Evolutionary conservation across 345 rosid species (phyloP), one percentile per base, ranked within the genome.

Genomic region (Dimocarpus longan): DNA sequence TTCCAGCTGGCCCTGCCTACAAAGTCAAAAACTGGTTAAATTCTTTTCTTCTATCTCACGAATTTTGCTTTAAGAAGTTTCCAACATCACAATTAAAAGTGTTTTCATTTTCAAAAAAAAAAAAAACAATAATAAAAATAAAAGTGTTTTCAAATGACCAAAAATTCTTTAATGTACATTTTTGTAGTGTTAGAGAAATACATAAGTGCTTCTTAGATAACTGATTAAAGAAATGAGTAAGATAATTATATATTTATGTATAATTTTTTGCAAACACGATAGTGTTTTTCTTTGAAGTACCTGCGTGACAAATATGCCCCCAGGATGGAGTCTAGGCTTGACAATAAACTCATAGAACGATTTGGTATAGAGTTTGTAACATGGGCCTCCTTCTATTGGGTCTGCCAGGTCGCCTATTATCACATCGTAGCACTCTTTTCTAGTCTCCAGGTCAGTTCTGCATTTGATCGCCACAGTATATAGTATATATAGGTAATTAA

Each of bases 1-100:
- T 89, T 80, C 94, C 92, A 15, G 94, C 94, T 22, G 94, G 92
- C 13, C 94, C 94, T 8, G 94, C 94, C 94, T 90, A 68, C 66
- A 80, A 1, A 19, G 39, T 42, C 54, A 46, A 11, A 22, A 21
- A 21, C 11, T 7, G 10, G 70, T 66, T 9, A 56, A 28, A 50
- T 62, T 7, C 19, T 39, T 39, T 5, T 19, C 43, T 10, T 32
- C 21, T 48, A 50, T 32, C 37, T 32, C 37, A 32, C 37, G 37
- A 32, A 32, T 32, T 32, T 32, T 32, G 37, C 37, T 2, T 32
- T 32, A 2, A 3, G 37, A 32, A 32, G 3, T 32, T 32, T 32
- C 37, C 37, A 32, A 32, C 37, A 32, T 32, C 37, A 32, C 1
- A 1, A 32, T 32, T 32, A 32, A 32, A 32, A 32, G 37, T 32